A percentile compares a stretch with the other conserved stretches of the same genome.
These are phyloP conservation scores for Neofusicoccum ribis DNA, from an alignment of 2,329 filamentous ascomycete genomes.

Conservation along the genomic window DNA sequence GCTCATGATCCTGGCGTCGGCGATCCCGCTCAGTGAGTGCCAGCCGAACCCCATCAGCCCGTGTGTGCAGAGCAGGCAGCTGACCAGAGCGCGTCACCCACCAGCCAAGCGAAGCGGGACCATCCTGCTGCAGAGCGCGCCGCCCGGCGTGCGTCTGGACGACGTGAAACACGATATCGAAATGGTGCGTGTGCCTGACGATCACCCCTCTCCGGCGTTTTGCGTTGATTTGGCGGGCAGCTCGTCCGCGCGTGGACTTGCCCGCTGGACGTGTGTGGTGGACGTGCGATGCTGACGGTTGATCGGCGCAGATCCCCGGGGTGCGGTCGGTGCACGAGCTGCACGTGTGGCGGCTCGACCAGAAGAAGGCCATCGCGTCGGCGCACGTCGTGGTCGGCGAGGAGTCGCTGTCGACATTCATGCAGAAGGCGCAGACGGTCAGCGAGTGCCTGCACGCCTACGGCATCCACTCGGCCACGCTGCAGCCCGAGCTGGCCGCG, in stretches of 20 bases:
- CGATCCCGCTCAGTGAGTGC: conserved; percentile 55
- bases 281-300: not conserved
- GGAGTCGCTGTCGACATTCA: conserved; percentile 58
- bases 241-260: no score
- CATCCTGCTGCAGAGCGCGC: conserved; percentile 69
- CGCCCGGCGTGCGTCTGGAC: conserved; percentile 58
- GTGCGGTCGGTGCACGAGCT: conserved; percentile 69
- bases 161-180: conserved; percentile 71
- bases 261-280: no score
- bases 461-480: conserved; percentile 69
- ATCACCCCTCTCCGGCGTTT: not conserved
- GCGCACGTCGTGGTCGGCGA: conserved; percentile 64
- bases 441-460: conserved; percentile 71
- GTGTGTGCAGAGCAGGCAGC: no score
- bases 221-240: no score
- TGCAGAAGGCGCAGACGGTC: conserved; percentile 61
- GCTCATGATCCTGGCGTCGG: conserved; percentile 68
- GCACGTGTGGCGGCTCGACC: conserved; percentile 72
- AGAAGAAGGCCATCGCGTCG: conserved; percentile 68
- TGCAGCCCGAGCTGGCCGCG: conserved; percentile 63
- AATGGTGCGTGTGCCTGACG: conserved; percentile 46
- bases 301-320: conserved; percentile 58
- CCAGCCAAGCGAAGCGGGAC: conserved; percentile 58
- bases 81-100: not conserved
- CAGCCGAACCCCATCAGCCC: no score